phyloP scores from a whole-genome alignment of 2,329 filamentous ascomycete species.

The Colletotrichum sansevieriae region DNA sequence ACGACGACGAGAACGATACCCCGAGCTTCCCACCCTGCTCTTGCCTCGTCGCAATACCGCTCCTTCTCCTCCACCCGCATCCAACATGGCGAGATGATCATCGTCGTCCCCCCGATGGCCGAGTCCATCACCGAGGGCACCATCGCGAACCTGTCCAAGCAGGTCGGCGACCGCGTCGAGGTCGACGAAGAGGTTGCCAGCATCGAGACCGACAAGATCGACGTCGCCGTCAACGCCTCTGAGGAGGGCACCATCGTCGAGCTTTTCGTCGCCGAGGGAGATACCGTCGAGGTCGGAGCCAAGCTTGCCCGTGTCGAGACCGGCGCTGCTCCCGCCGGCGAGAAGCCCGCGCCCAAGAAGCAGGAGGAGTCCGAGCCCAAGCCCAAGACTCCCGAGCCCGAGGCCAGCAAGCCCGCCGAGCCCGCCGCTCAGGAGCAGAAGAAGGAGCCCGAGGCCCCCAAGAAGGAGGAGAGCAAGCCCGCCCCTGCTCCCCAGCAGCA shows the following conservation, averaged over 20 bases:
- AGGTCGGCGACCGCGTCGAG: constrained; percentile 49
- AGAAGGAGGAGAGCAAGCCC: constrained; percentile 39
- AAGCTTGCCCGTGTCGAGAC: constrained; percentile 49
- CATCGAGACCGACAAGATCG: constrained; percentile 53
- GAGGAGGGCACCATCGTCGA: constrained; percentile 47
- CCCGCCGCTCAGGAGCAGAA: constrained; percentile 35
- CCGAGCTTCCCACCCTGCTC: constrained; percentile 6
- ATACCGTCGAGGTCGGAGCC: constrained; percentile 50
- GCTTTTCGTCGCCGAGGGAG: constrained; percentile 49
- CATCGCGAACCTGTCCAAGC: constrained; percentile 46
- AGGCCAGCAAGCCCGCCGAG: constrained; percentile 22
- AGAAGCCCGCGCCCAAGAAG: constrained; percentile 35
- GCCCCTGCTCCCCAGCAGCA: constrained; percentile 1
- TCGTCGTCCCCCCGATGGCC: constrained; percentile 50
- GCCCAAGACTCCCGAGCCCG: constrained; percentile 23
- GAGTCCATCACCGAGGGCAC: constrained; percentile 52
- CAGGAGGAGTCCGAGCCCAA: constrained; percentile 42
- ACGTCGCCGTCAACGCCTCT: constrained; percentile 48
- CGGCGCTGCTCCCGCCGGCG: constrained; percentile 40
- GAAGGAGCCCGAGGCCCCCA: constrained; percentile 36
- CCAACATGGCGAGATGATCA: constrained; percentile 40
- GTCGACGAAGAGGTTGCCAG: constrained; percentile 50
- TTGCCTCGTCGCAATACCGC: constrained; percentile 36
- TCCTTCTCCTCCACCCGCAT: constrained; percentile 38
- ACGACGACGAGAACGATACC: constrained; percentile 20